Base-by-base conservation (phyloP, 2,329 filamentous ascomycete genomes). In the Triangularia setosa region DNA sequence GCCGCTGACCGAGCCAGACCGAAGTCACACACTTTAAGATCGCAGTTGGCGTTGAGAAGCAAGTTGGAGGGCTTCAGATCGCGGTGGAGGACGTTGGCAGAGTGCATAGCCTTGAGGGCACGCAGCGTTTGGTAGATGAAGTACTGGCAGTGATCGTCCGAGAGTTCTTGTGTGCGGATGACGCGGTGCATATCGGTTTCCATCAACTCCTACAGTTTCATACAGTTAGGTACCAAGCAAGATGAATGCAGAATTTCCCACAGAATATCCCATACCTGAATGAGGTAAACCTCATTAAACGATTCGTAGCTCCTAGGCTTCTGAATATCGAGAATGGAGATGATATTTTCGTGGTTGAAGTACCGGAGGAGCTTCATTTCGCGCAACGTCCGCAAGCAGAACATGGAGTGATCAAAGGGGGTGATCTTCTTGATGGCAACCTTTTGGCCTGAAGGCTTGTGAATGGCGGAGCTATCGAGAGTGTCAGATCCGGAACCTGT, bases 361-460 rank as follows among this genome's bases (percentile, higher is more conserved):
- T 99, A 98, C 73, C 95, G 87, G 74, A 99, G 83, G 64, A 99
- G 85, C 86, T 99, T 99, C 95, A 99, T 99, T 81, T 99, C 95
- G 78, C 95, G 93, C 70, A 99, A 83, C 1, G 95, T 99, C 77
- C 95, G 86, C 73, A 99, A 82, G 78, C 94, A 97, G 84, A 97
- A 97, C 93, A 97, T 97, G 76, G 93, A 97, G 78, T 98, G 95
- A 75, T 99, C 95, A 79, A 99, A 99, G 5, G 95, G 95, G 0
- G 93, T 98, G 74, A 99, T 99, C 86, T 99, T 99, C 85, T 99
- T 99, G 84, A 99, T 99, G 67, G 95, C 95, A 66, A 99, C 95
- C 81, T 98, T 98, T 80, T 99, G 95, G 68, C 93, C 90, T 0
- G 95, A 98, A 23, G 95, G 95, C 81, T 98, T 98, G 83, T 99